Percentiles rank a stretch among this genome's conserved stretches.
phyloP scores from a whole-genome alignment of 2,329 filamentous ascomycete species.

The Bipolaris zeicola region DNA sequence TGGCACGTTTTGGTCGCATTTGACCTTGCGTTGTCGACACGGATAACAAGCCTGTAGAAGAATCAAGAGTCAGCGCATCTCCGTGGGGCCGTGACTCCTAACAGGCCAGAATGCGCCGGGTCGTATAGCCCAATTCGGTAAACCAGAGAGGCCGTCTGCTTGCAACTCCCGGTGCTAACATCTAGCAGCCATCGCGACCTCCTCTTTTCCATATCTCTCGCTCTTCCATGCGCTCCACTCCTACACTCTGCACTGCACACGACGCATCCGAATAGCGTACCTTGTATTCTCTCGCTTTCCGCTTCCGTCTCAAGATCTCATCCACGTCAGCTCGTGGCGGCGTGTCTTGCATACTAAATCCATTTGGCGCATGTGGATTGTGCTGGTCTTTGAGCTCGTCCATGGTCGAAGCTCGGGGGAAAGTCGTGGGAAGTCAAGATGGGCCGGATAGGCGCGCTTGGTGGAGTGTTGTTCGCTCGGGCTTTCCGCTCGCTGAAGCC shows the following conservation, averaged over 20 bases:
- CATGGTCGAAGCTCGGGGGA: constrained; percentile 32
- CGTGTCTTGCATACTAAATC: constrained; percentile 36
- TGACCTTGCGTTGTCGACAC: constrained; percentile 55
- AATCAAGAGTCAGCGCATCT: constrained; percentile 24
- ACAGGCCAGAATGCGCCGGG: constrained; percentile 18
- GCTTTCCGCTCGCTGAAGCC: constrained; percentile 21
- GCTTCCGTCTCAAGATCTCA: constrained; percentile 56
- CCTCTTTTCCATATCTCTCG: not conserved
- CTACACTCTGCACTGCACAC: not conserved
- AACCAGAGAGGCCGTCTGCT: constrained; percentile 9
- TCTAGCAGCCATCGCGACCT: not conserved
- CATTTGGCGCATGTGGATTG: constrained; percentile 27
- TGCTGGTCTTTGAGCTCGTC: constrained; percentile 37
- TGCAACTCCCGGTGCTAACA: not conserved
- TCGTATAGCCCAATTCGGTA: constrained; percentile 24
- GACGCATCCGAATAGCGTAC: constrained; percentile 30
- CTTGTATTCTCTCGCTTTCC: constrained; percentile 59
- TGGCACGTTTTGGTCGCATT: constrained; percentile 55
- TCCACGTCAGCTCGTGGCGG: constrained; percentile 56
- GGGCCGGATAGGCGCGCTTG: constrained; percentile 23
- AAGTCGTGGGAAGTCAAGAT: constrained; percentile 22
- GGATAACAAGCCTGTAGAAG: constrained; percentile 54
- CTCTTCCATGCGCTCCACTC: not conserved
- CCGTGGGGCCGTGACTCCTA: constrained; percentile 20
- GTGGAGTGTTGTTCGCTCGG: constrained; percentile 19